phyloP scores from a whole-genome alignment of 192 early-diverging fungal genomes.

The Rhizophagus prolifer region DNA sequence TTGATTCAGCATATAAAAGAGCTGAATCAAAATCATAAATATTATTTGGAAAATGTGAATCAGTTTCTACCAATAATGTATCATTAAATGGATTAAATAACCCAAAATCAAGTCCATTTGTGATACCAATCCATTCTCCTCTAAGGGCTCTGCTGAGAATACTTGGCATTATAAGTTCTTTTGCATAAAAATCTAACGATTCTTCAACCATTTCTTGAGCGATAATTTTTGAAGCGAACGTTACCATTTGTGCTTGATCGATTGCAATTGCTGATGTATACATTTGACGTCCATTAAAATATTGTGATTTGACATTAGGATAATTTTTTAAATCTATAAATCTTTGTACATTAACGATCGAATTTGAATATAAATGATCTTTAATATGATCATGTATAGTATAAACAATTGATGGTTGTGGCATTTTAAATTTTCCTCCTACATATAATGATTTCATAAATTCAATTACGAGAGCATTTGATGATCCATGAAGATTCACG shows the following conservation, averaged over 20 bases:
- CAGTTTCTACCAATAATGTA: conserved; percentile 28
- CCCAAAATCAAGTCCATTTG: conserved; percentile 54
- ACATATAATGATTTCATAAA: conserved; percentile 41
- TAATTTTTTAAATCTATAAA: conserved; percentile 48
- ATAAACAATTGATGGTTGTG: conserved; percentile 50
- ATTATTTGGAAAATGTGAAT: conserved; percentile 43
- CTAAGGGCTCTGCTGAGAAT: conserved; percentile 45
- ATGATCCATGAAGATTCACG: conserved; percentile 55
- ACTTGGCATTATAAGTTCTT: conserved; percentile 53
- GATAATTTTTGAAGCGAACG: conserved; percentile 51
- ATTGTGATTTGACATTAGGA: conserved; percentile 33
- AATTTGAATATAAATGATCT: conserved; percentile 53
- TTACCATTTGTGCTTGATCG: conserved; percentile 49
- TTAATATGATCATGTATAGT: conserved; percentile 60
- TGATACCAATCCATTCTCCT: conserved; percentile 52
- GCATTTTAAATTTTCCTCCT: conserved; percentile 36
- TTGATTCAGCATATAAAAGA: background rate
- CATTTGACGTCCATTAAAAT: conserved; percentile 46
- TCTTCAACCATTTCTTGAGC: conserved; percentile 55
- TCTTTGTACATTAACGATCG: conserved; percentile 45
- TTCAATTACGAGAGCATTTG: conserved; percentile 51
- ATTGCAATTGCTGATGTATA: conserved; percentile 52
- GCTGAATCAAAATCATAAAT: conserved; percentile 10
- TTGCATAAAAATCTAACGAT: conserved; percentile 53
- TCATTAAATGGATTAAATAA: conserved; percentile 49